These are phyloP conservation scores for Coemansia sp. DNA, from an alignment of 192 early-diverging fungal species.

Conservation along the genomic window DNA sequence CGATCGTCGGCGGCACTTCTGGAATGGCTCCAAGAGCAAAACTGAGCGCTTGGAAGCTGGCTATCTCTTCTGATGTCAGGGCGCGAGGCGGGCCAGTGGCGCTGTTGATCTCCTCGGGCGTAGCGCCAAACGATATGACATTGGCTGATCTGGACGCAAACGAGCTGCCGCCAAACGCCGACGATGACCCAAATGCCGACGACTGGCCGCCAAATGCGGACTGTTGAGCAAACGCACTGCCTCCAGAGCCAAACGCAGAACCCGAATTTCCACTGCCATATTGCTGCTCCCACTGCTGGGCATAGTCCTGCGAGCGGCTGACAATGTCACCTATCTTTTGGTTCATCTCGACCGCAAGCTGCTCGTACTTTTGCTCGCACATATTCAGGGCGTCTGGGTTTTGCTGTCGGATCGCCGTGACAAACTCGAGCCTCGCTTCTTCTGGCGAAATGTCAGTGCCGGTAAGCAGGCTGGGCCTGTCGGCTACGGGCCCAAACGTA, in stretches of 20 bases:
- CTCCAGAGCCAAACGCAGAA: slow-evolving; percentile 12
- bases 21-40: slow-evolving; percentile 37
- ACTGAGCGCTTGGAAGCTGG: slow-evolving; percentile 15
- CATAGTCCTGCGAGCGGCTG: slow-evolving; percentile 11
- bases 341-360: slow-evolving; percentile 18
- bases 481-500: slow-evolving; percentile 62
- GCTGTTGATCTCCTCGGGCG: slow-evolving; percentile 4
- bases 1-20: slow-evolving; percentile 32
- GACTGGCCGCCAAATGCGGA: slow-evolving; percentile 10
- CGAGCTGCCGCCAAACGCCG: slow-evolving; percentile 13
- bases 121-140: slow-evolving; percentile 11
- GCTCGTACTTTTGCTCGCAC: slow-evolving; percentile 38
- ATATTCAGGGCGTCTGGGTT: slow-evolving; percentile 9
- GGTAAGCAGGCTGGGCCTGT: slow-evolving; percentile 61
- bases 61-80: slow-evolving; percentile 32
- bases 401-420: slow-evolving; percentile 21
- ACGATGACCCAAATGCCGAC: slow-evolving; percentile 2
- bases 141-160: background rate
- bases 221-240: slow-evolving; percentile 10
- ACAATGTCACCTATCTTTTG: slow-evolving; percentile 15
- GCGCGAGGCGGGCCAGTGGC: slow-evolving; percentile 17
- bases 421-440: slow-evolving; percentile 62
- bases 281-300: slow-evolving; percentile 27
- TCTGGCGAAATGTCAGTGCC: slow-evolving; percentile 69
- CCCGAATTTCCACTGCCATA: slow-evolving; percentile 6